These are phyloP conservation scores for Alternaria angustiovoidea DNA, from an alignment of 2,329 filamentous ascomycete species.

Conservation along the genomic window DNA sequence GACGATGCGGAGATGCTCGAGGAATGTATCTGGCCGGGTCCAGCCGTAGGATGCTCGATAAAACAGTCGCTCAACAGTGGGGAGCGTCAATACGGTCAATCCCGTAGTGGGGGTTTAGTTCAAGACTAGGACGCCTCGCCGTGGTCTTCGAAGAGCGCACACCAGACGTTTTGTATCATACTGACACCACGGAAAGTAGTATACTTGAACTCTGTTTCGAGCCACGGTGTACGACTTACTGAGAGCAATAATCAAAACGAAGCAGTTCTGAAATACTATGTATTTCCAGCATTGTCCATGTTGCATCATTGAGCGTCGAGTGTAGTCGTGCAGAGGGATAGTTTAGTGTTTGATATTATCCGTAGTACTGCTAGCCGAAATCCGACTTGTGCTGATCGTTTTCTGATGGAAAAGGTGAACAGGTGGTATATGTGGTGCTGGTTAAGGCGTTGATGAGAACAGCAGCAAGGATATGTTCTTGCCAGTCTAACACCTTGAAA, in stretches of 20 bases:
- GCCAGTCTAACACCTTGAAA: not conserved
- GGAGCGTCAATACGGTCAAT: constrained; percentile 10
- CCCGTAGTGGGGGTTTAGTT: constrained; percentile 7
- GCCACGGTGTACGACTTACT: not conserved
- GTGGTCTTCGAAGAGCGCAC: not conserved
- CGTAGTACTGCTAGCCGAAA: not conserved
- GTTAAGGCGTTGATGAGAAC: not conserved
- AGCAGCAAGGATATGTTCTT: not conserved
- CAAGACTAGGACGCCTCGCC: constrained; percentile 2
- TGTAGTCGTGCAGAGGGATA: not conserved
- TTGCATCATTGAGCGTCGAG: not conserved
- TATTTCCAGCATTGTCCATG: not conserved
- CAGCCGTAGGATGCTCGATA: not conserved
- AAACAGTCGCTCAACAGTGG: constrained; percentile 3
- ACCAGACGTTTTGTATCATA: not conserved
- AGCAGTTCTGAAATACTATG: not conserved
- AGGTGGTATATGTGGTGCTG: not conserved
- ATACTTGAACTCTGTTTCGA: not conserved
- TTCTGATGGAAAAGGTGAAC: not conserved
- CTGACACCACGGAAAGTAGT: not conserved
- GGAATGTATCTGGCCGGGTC: not conserved
- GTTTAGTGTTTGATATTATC: not conserved
- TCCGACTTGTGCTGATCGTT: not conserved
- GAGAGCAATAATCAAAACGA: not conserved
- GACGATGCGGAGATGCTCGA: not conserved